phyloP scores from a whole-genome alignment of 164 flowering plant species.

The Liriodendron chinense region DNA sequence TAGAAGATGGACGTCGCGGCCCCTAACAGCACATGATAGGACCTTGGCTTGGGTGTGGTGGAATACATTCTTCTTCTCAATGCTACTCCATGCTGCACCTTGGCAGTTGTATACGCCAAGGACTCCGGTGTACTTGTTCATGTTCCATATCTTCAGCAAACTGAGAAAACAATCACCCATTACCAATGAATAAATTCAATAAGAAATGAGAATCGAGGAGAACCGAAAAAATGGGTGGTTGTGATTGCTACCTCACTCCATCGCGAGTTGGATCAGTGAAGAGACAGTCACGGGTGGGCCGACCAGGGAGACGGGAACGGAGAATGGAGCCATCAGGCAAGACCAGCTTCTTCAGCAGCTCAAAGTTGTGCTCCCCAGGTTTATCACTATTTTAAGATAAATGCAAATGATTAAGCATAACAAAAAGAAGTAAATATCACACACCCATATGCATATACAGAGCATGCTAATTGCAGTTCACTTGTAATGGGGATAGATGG shows the following conservation, averaged over 20 bases:
- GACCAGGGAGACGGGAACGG: conserved; percentile 76
- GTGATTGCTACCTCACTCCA: conserved; percentile 58
- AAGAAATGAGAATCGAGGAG: background rate
- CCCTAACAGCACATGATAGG: conserved; percentile 50
- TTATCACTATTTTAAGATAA: conserved; percentile 59
- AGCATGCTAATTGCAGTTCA: background rate
- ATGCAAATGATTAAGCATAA: background rate
- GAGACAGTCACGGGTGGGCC: conserved; percentile 82
- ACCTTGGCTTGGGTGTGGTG: conserved; percentile 51
- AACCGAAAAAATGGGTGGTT: background rate
- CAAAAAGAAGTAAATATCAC: background rate
- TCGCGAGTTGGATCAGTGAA: conserved; percentile 89
- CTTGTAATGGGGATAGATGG: background rate
- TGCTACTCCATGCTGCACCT: conserved; percentile 90
- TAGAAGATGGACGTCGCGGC: conserved; percentile 69
- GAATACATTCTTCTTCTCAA: conserved; percentile 66
- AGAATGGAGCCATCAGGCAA: conserved; percentile 89
- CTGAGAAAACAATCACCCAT: conserved; percentile 27
- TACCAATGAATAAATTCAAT: no score
- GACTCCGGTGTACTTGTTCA: conserved; percentile 92
- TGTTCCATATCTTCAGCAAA: conserved; percentile 95
- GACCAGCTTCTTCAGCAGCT: conserved; percentile 81
- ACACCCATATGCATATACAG: background rate
- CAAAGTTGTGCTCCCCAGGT: conserved; percentile 92
- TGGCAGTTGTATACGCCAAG: conserved; percentile 94